Percentiles rank a stretch among this genome's conserved stretches.
phyloP scores from a whole-genome alignment of 2,329 filamentous ascomycete species.

The Xylaria sp. region DNA sequence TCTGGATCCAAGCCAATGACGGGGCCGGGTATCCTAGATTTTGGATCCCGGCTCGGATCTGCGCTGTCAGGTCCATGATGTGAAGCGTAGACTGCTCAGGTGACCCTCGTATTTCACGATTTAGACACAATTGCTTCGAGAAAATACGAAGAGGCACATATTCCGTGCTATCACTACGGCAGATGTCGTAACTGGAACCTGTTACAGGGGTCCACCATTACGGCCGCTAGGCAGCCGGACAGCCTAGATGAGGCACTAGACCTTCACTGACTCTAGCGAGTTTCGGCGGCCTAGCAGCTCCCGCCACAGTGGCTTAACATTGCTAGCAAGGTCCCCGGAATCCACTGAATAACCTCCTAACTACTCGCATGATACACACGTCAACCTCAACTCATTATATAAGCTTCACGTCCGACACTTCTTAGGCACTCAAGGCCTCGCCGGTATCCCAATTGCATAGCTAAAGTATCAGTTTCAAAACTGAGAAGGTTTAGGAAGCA shows the following conservation, averaged over 20 bases:
- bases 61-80: slow-evolving; percentile 43
- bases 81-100: slow-evolving; percentile 1
- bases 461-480: neutral
- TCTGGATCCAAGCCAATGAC: slow-evolving; percentile 62
- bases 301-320: slow-evolving; percentile 34
- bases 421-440: neutral
- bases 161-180: neutral
- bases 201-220: too few species aligned
- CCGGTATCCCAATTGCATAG: neutral
- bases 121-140: neutral
- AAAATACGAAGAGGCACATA: neutral
- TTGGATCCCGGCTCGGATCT: slow-evolving; percentile 56
- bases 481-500: neutral
- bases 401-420: too few species aligned
- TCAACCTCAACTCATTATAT: neutral
- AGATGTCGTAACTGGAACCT: too few species aligned
- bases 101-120: slow-evolving; percentile 6
- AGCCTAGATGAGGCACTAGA: too few species aligned
- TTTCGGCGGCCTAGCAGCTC: slow-evolving; percentile 10
- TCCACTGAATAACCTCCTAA: neutral
- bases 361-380: neutral
- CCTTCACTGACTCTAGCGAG: neutral
- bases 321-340: too few species aligned
- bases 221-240: neutral
- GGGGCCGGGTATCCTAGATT: slow-evolving; percentile 57